Evolutionary conservation across 139 green algal genomes (phyloP), one percentile per base, ranked within the genome.

Genomic region (Micromonas commoda): DNA sequence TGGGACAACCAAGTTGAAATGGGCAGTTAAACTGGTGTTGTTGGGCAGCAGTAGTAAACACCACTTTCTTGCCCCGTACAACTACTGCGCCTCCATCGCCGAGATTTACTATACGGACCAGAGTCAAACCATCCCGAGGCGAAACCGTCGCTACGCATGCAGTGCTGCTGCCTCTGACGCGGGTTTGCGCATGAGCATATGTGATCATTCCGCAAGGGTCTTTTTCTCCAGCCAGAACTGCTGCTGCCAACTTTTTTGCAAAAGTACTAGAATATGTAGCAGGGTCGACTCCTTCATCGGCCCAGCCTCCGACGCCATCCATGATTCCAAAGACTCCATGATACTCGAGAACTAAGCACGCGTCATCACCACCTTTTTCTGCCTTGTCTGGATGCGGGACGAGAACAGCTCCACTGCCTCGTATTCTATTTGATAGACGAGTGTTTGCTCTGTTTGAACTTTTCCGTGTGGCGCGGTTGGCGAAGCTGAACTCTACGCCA

Each of bases 1-100:
- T 51, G 16, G 1, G 69, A 61, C 73, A 77, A 60, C 81, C 84
- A 16, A 88, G 63, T 70, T 88, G 85, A 89, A 88, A 98, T 21
- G 95, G 95, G 73, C 97, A 98, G 89, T 99, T 99, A 88, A 99
- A 99, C 70, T 84, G 82, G 84, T 98, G 94, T 86, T 98, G 94
- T 87, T 98, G 95, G 66, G 91, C 85, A 1, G 91, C 92, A 6
- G 87, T 93, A 76, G 91, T 86, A 69, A 89, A 88, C 2, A 92
- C 35, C 34, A 83, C 39, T 53, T 82, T 63, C 1, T 86, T 86
- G 3, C 91, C 51, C 0, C 91, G 83, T 19, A 93, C 76, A 6
- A 96, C 73, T 9, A 93, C 9, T 64, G 93, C 94, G 23, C 90
- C 91, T 64, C 87, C 92, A 85, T 96, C 92, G 1, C 92, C 91